Evolutionary conservation across 371 early-diverging fungal genomes (phyloP).

Genomic region (Zopfochytrium polystomum): DNA sequence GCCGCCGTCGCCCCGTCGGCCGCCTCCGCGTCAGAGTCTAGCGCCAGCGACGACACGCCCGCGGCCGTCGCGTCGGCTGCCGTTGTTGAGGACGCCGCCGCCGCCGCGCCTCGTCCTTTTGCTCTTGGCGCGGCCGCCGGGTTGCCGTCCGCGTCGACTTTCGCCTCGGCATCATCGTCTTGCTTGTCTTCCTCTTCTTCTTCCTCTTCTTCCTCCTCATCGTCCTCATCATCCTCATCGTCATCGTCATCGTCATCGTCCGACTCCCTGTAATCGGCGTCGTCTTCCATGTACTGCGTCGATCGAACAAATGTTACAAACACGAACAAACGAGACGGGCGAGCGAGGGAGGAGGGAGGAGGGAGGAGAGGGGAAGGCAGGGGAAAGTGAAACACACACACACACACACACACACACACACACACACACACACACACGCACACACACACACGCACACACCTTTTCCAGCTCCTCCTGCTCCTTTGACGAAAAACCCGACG

Average conservation of each 20-base stretch:
- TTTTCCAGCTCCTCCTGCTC: constrained; percentile 83
- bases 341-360: neutral
- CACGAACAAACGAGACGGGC: neutral
- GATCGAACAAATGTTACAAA: neutral
- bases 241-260: constrained; percentile 31
- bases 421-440: neutral
- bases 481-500: constrained; percentile 90
- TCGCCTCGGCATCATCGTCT: constrained; percentile 23
- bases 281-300: constrained; percentile 18
- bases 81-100: neutral
- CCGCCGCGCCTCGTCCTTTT: neutral
- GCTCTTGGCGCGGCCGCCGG: constrained; percentile 16
- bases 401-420: neutral
- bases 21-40: neutral
- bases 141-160: constrained; percentile 35
- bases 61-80: neutral
- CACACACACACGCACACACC: constrained; percentile 10
- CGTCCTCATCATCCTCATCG: constrained; percentile 10
- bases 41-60: neutral
- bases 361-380: neutral
- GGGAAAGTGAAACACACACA: too few relatives aligned
- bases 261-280: constrained; percentile 8
- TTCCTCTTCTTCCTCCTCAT: constrained; percentile 13
- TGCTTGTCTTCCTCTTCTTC: constrained; percentile 25
- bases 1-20: neutral